Conservation (phyloP, 805 yeast species). For the Candida bentonensis region DNA sequence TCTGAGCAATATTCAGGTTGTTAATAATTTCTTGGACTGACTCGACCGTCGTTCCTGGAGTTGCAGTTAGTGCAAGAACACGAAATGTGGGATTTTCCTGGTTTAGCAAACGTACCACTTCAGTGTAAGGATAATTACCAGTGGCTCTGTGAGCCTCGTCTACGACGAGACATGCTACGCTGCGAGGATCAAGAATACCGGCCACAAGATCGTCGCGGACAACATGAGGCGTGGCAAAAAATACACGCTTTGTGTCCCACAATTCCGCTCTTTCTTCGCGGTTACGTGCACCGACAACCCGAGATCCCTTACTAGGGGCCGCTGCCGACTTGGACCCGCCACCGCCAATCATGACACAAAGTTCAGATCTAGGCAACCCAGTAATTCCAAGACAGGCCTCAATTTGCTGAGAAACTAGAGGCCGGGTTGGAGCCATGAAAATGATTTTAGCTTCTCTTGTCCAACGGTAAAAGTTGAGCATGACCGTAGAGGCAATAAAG, state of each 20-base stretch:
- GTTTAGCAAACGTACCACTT: conserved; percentile 55
- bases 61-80: conserved; percentile 81
- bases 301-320: no score
- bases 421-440: conserved; percentile 95
- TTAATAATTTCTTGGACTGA: conserved; percentile 77
- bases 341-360: conserved; percentile 49
- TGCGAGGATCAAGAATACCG: conserved; percentile 65
- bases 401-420: conserved; percentile 91
- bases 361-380: conserved; percentile 63
- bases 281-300: conserved; percentile 5
- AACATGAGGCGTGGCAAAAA: conserved; percentile 93
- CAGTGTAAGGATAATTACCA: conserved; percentile 80
- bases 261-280: conserved; percentile 47
- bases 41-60: conserved; percentile 82
- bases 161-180: conserved; percentile 60
- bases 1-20: conserved; percentile 56
- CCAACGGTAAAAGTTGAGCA: conserved; percentile 85
- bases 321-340: conserved; percentile 20
- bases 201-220: conserved; percentile 76
- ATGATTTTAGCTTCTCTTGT: conserved; percentile 63
- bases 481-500: conserved; percentile 85
- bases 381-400: conserved; percentile 81
- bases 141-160: conserved; percentile 95
- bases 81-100: conserved; percentile 56
- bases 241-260: conserved; percentile 69